These are phyloP conservation scores for Triticum urartu DNA, from an alignment of 176 grass and related monocot genomes.

Conservation along the genomic window DNA sequence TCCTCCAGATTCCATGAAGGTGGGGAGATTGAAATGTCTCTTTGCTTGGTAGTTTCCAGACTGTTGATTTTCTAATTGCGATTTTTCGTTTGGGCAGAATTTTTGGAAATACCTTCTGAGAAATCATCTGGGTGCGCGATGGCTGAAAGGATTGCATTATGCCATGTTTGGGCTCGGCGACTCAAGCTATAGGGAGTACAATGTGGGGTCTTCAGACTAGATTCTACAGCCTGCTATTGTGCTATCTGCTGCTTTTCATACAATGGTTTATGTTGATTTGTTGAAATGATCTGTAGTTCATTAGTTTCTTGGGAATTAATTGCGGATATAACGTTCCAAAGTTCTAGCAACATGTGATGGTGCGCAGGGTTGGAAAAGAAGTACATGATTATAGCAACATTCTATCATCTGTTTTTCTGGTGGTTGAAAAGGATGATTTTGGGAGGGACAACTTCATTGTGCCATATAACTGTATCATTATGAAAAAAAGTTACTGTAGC, in stretches of 20 bases:
- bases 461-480: neutral
- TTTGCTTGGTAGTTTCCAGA: neutral
- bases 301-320: neutral
- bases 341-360: neutral
- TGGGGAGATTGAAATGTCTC: conserved; percentile 20
- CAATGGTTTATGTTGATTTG: neutral
- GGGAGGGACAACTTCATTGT: neutral
- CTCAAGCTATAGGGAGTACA: conserved; percentile 85
- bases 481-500: neutral
- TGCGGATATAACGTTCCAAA: neutral
- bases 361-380: neutral
- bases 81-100: conserved; percentile 35
- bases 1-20: conserved; percentile 84
- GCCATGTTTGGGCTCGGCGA: conserved; percentile 83
- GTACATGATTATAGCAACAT: neutral
- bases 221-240: conserved; percentile 2
- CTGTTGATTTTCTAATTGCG: neutral
- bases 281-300: too few species aligned
- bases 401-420: neutral
- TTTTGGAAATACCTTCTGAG: conserved; percentile 74
- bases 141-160: conserved; percentile 59
- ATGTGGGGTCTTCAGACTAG: conserved; percentile 41
- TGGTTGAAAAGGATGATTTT: neutral
- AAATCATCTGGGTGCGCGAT: conserved; percentile 49
- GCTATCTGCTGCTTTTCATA: neutral